Percentiles rank a stretch among this genome's conserved stretches.
Evolutionary conservation across 495 filamentous ascomycete genomes (phyloP).

Genomic region (Neurospora sp.): DNA sequence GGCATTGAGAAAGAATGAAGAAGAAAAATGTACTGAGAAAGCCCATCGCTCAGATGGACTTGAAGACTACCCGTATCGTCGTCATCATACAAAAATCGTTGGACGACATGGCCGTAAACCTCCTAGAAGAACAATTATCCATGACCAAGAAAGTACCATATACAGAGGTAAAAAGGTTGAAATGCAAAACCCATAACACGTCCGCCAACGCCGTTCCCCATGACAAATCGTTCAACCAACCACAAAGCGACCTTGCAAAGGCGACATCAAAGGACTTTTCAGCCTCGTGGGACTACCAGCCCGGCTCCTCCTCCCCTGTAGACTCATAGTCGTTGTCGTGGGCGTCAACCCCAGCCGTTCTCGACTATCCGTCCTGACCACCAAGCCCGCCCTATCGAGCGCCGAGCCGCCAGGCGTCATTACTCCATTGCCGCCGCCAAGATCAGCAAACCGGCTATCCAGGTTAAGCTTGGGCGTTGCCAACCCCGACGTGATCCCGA

Average conservation of each 20-base stretch:
- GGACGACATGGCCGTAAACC: not conserved
- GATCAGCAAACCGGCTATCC: conserved; percentile 11
- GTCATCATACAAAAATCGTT: not conserved
- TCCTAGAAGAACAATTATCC: not conserved
- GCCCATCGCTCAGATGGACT: not conserved
- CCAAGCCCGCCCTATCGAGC: conserved; percentile 65
- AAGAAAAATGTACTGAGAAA: not conserved
- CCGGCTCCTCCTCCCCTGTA: conserved; percentile 46
- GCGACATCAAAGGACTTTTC: conserved; percentile 53
- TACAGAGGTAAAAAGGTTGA: not conserved
- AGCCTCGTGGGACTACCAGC: conserved; percentile 53
- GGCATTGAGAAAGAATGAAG: not conserved
- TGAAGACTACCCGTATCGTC: not conserved
- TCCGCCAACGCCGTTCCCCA: not conserved
- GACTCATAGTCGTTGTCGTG: conserved; percentile 29
- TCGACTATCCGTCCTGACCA: conserved; percentile 69
- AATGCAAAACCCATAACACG: not conserved
- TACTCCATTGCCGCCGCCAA: conserved; percentile 35
- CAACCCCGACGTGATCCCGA: conserved; percentile 49
- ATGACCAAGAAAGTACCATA: not conserved
- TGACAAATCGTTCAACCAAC: not conserved
- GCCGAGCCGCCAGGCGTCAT: conserved; percentile 34
- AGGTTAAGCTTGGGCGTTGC: conserved; percentile 58
- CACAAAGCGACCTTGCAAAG: conserved; percentile 22
- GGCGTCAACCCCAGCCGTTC: conserved; percentile 50